Base-by-base conservation (phyloP, 106 monocot species). In the Dendrobium catenatum region DNA sequence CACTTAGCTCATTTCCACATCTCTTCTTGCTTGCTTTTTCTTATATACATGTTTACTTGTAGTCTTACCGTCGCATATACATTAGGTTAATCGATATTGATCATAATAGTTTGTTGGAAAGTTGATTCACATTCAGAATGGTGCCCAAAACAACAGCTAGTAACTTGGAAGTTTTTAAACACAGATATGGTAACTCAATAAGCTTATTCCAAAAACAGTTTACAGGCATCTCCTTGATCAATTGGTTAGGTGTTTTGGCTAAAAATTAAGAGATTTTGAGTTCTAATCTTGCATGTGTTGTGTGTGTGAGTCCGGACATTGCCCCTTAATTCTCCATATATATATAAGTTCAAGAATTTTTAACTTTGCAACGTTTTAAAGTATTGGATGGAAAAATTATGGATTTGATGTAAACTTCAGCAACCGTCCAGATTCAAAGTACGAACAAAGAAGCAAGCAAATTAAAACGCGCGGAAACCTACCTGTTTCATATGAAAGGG, bases 381-480 rank as follows among this genome's bases (percentile, higher is more conserved):
- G 37, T 37, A 37, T 37, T 37, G 37, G 37, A 37, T 56, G 55
- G 55, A 56, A 56, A 11, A 61, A 61, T 61, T 22, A 22, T 22
- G 55, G 55, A 56, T 15, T 56, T 15, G 37, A 56, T 56, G 55
- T 11, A 11, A 19, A 3, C 55, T 56, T 56, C 3, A 56, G 15
- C 19, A 56, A 15, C 55, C 55, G 9, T 17, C 13, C 18, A 67
- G 24, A 42, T 44, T 48, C 75, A 27, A 81, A 8, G 48, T 68
- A 72, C 68, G 82, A 85, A 82, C 22, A 88, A 82, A 82, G 82
- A 85, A 85, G 72, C 84, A 61, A 26, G 55, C 55, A 56, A 61
- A 61, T 5, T 61, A 61, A 22, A 61, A 61, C 4, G 22, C 5
- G n/a, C 85, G 79, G 6, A 40, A 82, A 48, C 56, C 58, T 81